Conservation (phyloP, 306 rosid species). For the Lablab purpureus region DNA sequence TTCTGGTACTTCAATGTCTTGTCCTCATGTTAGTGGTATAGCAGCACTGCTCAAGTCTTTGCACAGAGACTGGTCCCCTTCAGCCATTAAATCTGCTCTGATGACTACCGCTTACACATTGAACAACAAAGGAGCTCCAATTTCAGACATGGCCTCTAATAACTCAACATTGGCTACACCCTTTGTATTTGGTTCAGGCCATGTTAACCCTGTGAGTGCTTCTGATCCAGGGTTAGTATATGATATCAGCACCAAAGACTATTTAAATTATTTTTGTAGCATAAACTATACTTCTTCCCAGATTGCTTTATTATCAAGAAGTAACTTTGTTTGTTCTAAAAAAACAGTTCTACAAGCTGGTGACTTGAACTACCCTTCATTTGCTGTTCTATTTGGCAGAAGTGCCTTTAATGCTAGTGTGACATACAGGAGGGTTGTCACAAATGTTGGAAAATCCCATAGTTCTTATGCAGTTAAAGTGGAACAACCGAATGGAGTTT, state of each 20-base stretch:
- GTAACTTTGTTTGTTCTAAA: conserved; percentile 54
- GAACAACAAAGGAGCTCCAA: conserved; percentile 59
- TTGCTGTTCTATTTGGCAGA: conserved; percentile 54
- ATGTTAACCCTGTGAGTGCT: conserved; percentile 72
- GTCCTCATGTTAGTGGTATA: conserved; percentile 81
- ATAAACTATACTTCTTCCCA: conserved; percentile 65
- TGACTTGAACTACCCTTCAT: conserved; percentile 79
- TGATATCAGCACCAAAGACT: conserved; percentile 60
- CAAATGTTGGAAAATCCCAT: conserved; percentile 62
- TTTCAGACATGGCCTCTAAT: conserved; percentile 50
- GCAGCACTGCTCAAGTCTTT: conserved; percentile 64
- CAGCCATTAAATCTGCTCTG: conserved; percentile 76
- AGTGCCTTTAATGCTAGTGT: conserved; percentile 39
- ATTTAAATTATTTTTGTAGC: conserved; percentile 64
- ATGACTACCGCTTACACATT: conserved; percentile 74
- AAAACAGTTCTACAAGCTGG: conserved; percentile 46
- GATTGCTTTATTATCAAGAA: conserved; percentile 57
- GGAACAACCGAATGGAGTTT: conserved; percentile 59
- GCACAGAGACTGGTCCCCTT: conserved; percentile 70
- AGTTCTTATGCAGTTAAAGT: conserved; percentile 63
- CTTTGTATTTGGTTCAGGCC: conserved; percentile 77
- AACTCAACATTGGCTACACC: conserved; percentile 55
- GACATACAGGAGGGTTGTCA: conserved; percentile 64
- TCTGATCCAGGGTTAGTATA: conserved; percentile 75
- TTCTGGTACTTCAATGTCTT: conserved; percentile 92